Evolutionary conservation across 768 basidiomycete genomes (phyloP), one percentile per base, ranked within the genome.

Genomic region (Boletus barrowsii): DNA sequence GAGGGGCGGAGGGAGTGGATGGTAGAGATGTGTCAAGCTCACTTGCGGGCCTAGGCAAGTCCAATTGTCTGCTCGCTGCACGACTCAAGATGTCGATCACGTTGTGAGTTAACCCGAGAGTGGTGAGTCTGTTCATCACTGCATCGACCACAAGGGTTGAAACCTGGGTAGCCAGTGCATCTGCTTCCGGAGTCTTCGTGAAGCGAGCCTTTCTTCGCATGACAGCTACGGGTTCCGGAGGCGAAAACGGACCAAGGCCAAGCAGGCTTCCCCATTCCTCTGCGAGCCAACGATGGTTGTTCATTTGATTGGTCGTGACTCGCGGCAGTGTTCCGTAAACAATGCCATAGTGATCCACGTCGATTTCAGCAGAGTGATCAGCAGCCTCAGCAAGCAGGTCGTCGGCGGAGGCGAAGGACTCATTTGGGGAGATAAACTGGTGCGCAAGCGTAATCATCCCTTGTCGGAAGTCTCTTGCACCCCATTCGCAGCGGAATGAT

Each of bases 251-350:
- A 0, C 54, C 54, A 2, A 55, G 4, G 5, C 57, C 57, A 3
- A 58, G 57, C 3, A 58, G 14, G 15, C 54, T 58, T 1, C 49
- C 37, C 57, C 57, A 58, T 26, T 51, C 33, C 4, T 42, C 41
- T 3, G 33, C 18, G 0, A 58, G 22, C 49, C 53, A 58, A 1
- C 45, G 53, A 2, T 51, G 48, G 2, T 39, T 20, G 3, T 14
- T n/a, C 4, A 58, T 10, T 0, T 11, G 4, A 3, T 51, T 55
- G 22, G 54, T 47, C 1, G 49, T 47, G 3, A 58, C 17, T 3
- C 35, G 44, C 1, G 53, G 57, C 0, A 58, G 11, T 0, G 57
- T 35, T 0, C 49, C 45, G 4, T 58, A 44, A 6, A 54, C 30
- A 2, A 37, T 3, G 0, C 53, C 53, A 5, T 57, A 57, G 29